phyloP scores from a whole-genome alignment of 306 rosid species.

The Benincasa hispida region DNA sequence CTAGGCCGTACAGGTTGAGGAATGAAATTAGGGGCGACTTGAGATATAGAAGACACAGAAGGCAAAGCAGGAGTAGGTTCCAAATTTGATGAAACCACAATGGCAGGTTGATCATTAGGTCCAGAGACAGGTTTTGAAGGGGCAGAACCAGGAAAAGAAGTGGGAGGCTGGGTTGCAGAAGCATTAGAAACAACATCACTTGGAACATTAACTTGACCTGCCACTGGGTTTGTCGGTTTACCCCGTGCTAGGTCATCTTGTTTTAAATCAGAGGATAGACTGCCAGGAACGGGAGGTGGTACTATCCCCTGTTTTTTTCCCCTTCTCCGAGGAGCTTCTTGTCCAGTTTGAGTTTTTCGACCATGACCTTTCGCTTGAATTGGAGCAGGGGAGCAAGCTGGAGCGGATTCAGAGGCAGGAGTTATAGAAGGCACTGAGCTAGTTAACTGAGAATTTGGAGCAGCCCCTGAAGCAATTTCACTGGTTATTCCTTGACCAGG shows the following conservation, averaged over 20 bases:
- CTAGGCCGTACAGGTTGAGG: constrained; percentile 30
- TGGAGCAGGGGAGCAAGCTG: constrained; percentile 29
- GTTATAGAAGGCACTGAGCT: background rate
- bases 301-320: constrained; percentile 54
- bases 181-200: constrained; percentile 24
- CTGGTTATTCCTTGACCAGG: constrained; percentile 7
- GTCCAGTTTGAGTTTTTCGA: constrained; percentile 47
- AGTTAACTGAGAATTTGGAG: constrained; percentile 6
- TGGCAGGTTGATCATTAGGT: constrained; percentile 6
- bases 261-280: constrained; percentile 37
- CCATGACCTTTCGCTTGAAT: constrained; percentile 53
- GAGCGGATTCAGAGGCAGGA: background rate
- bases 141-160: constrained; percentile 27
- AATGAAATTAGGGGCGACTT: constrained; percentile 29
- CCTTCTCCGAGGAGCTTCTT: constrained; percentile 53
- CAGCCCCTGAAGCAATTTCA: background rate
- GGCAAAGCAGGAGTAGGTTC: constrained; percentile 30
- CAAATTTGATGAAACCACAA: constrained; percentile 21
- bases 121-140: constrained; percentile 20
- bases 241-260: constrained; percentile 33
- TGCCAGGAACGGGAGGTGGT: constrained; percentile 31
- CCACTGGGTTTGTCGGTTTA: constrained; percentile 25
- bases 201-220: constrained; percentile 28
- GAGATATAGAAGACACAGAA: constrained; percentile 30
- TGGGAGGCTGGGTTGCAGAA: constrained; percentile 24